Conservation (phyloP, 2,329 filamentous ascomycete species). For the Nemania sp. region DNA sequence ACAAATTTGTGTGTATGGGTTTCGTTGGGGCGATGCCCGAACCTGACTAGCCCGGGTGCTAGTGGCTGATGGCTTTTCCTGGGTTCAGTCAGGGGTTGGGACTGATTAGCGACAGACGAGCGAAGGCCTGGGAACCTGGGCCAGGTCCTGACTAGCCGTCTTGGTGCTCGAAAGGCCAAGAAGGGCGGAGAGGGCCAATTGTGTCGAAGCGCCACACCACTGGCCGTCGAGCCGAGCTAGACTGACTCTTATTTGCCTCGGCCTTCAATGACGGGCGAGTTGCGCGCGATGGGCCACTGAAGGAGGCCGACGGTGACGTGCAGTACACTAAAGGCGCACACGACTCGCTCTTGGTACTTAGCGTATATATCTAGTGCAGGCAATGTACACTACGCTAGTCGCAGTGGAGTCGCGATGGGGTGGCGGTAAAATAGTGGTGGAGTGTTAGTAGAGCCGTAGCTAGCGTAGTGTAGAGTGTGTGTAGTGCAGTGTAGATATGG, state of each 20-base stretch:
- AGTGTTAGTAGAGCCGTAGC: too few relatives aligned
- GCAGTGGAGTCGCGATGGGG: too few relatives aligned
- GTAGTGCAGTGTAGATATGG: too few relatives aligned
- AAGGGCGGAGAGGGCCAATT: constrained; percentile 21
- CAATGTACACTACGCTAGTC: too few relatives aligned
- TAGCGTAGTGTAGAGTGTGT: too few relatives aligned
- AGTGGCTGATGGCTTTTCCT: constrained; percentile 31
- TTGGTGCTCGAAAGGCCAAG: constrained; percentile 29
- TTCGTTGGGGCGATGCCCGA: constrained; percentile 31
- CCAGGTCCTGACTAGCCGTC: constrained; percentile 33
- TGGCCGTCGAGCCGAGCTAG: constrained; percentile 32
- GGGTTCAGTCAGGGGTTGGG: constrained; percentile 31
- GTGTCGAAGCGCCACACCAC: constrained; percentile 28
- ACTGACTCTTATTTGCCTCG: constrained; percentile 37
- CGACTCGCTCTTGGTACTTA: constrained; percentile 23
- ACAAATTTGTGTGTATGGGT: constrained; percentile 33
- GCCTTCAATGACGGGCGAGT: constrained; percentile 17
- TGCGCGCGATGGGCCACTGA: constrained; percentile 16
- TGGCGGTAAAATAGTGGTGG: too few relatives aligned
- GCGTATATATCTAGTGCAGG: too few relatives aligned
- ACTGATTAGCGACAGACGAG: constrained; percentile 34
- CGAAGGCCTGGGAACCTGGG: constrained; percentile 27
- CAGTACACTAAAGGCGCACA: constrained; percentile 17
- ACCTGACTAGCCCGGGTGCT: constrained; percentile 33
- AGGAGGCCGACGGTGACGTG: constrained; percentile 30